A percentile compares a stretch with the other conserved stretches of the same genome.
These are phyloP conservation scores for Medicago arabica DNA, from an alignment of 306 rosid species.

Conservation along the genomic window DNA sequence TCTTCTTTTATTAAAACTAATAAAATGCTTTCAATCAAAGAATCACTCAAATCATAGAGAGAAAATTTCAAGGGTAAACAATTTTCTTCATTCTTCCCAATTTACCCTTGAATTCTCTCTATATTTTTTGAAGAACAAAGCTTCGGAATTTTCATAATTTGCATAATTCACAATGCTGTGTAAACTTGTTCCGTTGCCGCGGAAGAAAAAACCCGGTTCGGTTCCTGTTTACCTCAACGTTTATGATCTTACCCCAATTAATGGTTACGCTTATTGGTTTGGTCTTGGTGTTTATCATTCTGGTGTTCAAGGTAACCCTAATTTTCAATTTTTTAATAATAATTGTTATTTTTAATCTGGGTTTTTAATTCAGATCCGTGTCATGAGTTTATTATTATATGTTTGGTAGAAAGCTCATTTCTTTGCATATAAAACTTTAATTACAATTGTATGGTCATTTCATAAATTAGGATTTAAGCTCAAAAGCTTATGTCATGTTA, in stretches of 20 bases:
- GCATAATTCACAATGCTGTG: conserved; percentile 53
- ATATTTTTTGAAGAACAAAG: not conserved
- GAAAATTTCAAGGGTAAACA: conserved; percentile 30
- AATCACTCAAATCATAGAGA: conserved; percentile 32
- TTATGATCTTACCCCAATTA: conserved; percentile 91
- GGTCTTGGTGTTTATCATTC: conserved; percentile 98
- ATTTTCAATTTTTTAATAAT: not conserved
- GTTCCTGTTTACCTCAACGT: conserved; percentile 86
- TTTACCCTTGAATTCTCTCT: conserved; percentile 41
- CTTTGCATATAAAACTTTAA: not conserved
- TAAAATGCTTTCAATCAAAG: not conserved
- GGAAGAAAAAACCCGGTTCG: conserved; percentile 75
- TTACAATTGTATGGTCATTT: too few relatives aligned
- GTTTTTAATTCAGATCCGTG: conserved; percentile 46
- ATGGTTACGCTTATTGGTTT: conserved; percentile 93
- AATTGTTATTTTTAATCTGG: not conserved
- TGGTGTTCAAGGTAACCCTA: conserved; percentile 82
- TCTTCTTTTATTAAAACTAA: not conserved
- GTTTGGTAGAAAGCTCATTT: conserved; percentile 19
- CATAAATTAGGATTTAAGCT: not conserved
- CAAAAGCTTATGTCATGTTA: not conserved
- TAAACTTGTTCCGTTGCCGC: conserved; percentile 48
- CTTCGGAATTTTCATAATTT: not conserved
- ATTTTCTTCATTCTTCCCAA: not conserved
- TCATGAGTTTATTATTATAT: not conserved